Evolutionary conservation across 2,329 filamentous ascomycete genomes (phyloP).

Genomic region (Acarospora socialis): DNA sequence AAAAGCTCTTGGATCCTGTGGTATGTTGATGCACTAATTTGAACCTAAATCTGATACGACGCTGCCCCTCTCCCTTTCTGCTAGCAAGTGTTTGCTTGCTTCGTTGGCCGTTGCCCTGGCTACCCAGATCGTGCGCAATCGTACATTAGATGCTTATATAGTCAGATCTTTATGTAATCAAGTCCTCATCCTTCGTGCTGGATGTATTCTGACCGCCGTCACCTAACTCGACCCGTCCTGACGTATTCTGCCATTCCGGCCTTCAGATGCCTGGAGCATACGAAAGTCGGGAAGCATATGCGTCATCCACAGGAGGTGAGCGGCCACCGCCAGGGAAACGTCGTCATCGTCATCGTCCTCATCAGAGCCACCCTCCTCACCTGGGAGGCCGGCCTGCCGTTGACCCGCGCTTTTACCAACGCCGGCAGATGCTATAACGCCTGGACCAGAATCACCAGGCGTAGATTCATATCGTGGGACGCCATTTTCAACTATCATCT

Average conservation of each 20-base stretch:
- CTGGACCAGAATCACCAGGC: slow-evolving; percentile 19
- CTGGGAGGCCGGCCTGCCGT: slow-evolving; percentile 27
- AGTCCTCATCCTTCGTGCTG: slow-evolving; percentile 11
- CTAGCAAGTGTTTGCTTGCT: no score
- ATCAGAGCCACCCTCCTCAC: slow-evolving; percentile 40
- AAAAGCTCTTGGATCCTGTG: no score
- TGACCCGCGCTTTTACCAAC: slow-evolving; percentile 26
- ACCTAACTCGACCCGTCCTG: slow-evolving; percentile 45
- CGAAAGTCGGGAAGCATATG: not conserved
- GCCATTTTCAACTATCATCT: slow-evolving; percentile 60
- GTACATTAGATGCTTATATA: no score
- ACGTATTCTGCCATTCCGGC: slow-evolving; percentile 31
- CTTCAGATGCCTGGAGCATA: not conserved
- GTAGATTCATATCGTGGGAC: slow-evolving; percentile 27
- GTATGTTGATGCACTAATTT: no score
- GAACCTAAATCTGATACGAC: no score
- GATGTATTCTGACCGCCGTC: slow-evolving; percentile 36
- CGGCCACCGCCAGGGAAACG: slow-evolving; percentile 43
- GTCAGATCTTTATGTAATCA: slow-evolving; percentile 2
- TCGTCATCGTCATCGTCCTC: slow-evolving; percentile 56
- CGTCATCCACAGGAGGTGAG: slow-evolving; percentile 46
- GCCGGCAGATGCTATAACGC: slow-evolving; percentile 28
- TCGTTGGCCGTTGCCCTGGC: no score
- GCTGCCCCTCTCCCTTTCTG: no score
- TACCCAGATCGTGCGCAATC: no score